Base-by-base conservation (phyloP, 2,329 filamentous ascomycete genomes). In the Teratosphaeria pseudoeucalypti region DNA sequence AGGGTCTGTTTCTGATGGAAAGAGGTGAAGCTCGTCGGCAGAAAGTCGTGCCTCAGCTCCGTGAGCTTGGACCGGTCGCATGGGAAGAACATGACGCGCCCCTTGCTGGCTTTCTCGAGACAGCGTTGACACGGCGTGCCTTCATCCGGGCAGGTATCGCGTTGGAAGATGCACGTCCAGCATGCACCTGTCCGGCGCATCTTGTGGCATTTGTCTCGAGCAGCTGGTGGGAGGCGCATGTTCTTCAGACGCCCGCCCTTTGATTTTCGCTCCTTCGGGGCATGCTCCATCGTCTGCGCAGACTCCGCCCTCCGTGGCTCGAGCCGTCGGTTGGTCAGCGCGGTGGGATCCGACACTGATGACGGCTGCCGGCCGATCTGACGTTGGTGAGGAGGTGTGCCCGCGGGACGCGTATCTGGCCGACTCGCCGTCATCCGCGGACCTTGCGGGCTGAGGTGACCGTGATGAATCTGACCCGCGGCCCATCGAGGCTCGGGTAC, bases 101-200 rank as follows among this genome's bases (percentile, higher is more conserved):
- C 69, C 69, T 67, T 75, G 70, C 58, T 72, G 62, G 39, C 72
- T 67, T 63, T 73, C 66, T 58, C 73, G 64, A 63, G 54, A 56
- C 70, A 72, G 55, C 70, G 57, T 12, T 58, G 59, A 49, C 71
- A 72, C 9, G 69, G 67, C 12, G 64, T 61, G 11, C 67, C 65
- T 27, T 68, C 67, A 39, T 69, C 66, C 43, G 65, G 60, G 54
- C 67, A 67, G 61, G 75, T 74, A 64, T 79, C 78, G 66, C 77
- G 71, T 62, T 79, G 77, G 55, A 80, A 68, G 4, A 73, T 74
- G 60, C 78, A 80, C 32, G 76, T 72, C 78, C 78, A 80, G 60
- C 78, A 80, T 10, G 77, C 75, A 26, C 74, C 74, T 7, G 74
- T 71, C 57, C 76, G 76, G 14, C 78, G 75, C 76, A 78, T 78